Base-by-base conservation (phyloP, 805 yeast genomes). In the Sugiyamaella valdiviana region DNA sequence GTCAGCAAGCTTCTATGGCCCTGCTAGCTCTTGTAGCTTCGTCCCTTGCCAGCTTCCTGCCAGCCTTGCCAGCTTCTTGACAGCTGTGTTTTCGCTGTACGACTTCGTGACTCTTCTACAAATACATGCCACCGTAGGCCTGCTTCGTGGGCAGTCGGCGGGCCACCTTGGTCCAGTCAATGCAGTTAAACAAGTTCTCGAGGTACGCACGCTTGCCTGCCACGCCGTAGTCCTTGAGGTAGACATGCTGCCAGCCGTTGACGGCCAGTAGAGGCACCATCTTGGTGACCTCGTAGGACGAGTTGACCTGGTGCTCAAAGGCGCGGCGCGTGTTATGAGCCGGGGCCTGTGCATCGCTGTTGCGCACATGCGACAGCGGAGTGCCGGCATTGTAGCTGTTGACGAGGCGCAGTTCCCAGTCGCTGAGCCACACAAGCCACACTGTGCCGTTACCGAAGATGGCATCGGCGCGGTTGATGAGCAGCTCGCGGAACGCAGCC, bases 331-430 rank as follows among this genome's bases (percentile, higher is more conserved):
- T 42, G 36, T 46, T 46, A 6, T 39, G 48, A 5, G 29, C 41
- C 14, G 45, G 36, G 15, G 49, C 49, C 20, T 37, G 49, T 24
- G 23, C 49, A n/a, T 47, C 49, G 19, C 48, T 43, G 40, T 37
- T 46, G n/a, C 46, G 20, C 39, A 48, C 36, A 39, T 45, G 50
- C 46, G 60, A 76, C 56, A 82, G 82, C 24, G 96, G 95, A 10
- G 85, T 75, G n/a, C 97, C 97, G 37, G 86, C 80, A 63, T 89
- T 88, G 69, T 91, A 93, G 7, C 98, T 89, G 72, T 91, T 91
- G 50, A 89, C 70, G 5, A 93, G 72, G 68, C 70, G 63, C 6
- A 42, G 45, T 24, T 50, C 51, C 19, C 39, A 32, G 41, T 46
- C 47, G 24, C 41, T 43, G 44, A 44, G 46, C 38, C 44, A 45